Conservation (phyloP, 73 alveolate genomes). For the Tetrahymena elliotti region DNA sequence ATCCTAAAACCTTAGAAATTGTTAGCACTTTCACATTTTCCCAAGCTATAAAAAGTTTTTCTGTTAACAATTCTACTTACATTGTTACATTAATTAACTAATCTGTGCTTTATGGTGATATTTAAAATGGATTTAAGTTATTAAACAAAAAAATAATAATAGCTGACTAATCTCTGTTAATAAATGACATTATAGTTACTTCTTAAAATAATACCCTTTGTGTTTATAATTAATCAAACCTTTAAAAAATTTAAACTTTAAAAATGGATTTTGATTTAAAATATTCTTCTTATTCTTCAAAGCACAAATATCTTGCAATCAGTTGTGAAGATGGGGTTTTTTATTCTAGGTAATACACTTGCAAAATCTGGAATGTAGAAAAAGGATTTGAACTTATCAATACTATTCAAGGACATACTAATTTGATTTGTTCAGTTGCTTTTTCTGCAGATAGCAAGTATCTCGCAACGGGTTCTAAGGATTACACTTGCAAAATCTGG, state of each 20-base stretch:
- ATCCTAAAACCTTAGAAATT: too few species aligned
- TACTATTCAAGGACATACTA: neutral
- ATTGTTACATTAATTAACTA: neutral
- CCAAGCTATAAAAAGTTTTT: neutral
- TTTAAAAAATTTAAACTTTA: neutral
- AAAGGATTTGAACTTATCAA: neutral
- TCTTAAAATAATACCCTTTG: too few species aligned
- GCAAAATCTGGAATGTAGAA: neutral
- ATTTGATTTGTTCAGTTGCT: too few species aligned
- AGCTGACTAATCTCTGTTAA: neutral
- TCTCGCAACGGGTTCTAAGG: too few species aligned
- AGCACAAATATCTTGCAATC: neutral
- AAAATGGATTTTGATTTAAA: neutral
- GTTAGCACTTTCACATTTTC: neutral
- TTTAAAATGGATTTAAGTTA: neutral
- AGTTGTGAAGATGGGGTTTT: neutral
- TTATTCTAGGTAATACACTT: too few species aligned
- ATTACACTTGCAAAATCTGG: too few species aligned
- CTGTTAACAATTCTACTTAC: neutral
- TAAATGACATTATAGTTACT: neutral
- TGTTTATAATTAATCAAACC: neutral
- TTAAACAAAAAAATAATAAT: too few species aligned
- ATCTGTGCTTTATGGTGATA: neutral
- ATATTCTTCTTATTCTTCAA: neutral
- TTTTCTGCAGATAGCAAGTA: too few species aligned